Conservation (phyloP, 2,329 filamentous ascomycete species). For the Colletotrichum cereale region DNA sequence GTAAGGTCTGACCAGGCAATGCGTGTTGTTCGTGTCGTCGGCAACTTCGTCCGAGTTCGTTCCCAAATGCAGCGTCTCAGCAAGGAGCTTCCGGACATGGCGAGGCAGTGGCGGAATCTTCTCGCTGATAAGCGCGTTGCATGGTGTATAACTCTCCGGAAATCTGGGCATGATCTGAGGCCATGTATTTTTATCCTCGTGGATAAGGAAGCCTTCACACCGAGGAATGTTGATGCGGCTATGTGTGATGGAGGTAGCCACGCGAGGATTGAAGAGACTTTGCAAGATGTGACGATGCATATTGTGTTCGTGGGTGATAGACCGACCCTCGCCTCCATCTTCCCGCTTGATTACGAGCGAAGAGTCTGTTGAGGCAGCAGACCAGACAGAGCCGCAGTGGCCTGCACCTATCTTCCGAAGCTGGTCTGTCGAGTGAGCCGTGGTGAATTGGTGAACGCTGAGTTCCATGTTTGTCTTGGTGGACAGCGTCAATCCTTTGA, state of each 20-base stretch:
- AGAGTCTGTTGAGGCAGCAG: neutral
- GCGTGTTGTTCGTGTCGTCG: constrained; percentile 50
- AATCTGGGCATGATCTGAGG: constrained; percentile 42
- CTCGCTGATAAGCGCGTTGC: constrained; percentile 48
- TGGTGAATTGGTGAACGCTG: neutral
- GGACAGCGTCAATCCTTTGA: no score
- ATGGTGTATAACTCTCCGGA: constrained; percentile 41
- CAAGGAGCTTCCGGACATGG: constrained; percentile 39
- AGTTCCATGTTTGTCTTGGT: no score
- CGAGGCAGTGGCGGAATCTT: constrained; percentile 44
- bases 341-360: constrained; percentile 40
- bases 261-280: neutral
- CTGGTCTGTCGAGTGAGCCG: neutral
- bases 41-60: constrained; percentile 4
- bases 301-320: constrained; percentile 39
- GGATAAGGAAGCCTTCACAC: constrained; percentile 4
- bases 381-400: constrained; percentile 34
- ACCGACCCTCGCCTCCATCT: constrained; percentile 38
- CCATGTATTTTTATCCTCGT: constrained; percentile 30
- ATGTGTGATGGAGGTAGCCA: neutral
- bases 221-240: constrained; percentile 6
- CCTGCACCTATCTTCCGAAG: constrained; percentile 22
- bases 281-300: constrained; percentile 30
- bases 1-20: constrained; percentile 64
- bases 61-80: constrained; percentile 40